These are phyloP conservation scores for Pharus latifolius DNA, from an alignment of 176 grass and related monocot species.

Conservation along the genomic window DNA sequence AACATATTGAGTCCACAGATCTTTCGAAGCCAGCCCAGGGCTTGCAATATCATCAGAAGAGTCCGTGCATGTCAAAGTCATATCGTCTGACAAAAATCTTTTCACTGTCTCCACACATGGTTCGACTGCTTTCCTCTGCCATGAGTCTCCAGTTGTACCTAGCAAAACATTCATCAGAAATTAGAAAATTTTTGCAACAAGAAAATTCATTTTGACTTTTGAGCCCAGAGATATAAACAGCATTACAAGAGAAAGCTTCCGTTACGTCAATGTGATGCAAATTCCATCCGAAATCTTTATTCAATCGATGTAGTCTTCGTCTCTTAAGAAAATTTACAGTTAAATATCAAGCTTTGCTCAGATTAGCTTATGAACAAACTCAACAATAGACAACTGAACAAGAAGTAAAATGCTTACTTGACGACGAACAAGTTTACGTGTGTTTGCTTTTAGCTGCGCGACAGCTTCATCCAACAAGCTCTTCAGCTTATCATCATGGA, in stretches of 20 bases:
- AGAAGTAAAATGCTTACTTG: slow-evolving; percentile 54
- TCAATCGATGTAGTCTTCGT: slow-evolving; percentile 48
- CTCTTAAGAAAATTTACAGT: slow-evolving; percentile 20
- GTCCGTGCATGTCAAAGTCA: neutral
- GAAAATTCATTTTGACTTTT: neutral
- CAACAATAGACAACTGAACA: neutral
- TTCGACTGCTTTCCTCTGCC: slow-evolving; percentile 49
- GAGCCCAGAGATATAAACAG: neutral
- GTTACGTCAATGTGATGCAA: slow-evolving; percentile 69
- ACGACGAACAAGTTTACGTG: slow-evolving; percentile 63
- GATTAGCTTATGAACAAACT: neutral
- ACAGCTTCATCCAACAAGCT: slow-evolving; percentile 54
- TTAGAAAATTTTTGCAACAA: neutral
- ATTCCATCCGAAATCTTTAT: slow-evolving; percentile 75
- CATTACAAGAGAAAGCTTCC: slow-evolving; percentile 69
- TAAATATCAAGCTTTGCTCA: neutral
- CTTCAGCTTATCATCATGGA: slow-evolving; percentile 40
- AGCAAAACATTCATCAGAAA: slow-evolving; percentile 5
- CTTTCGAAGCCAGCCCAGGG: slow-evolving; percentile 20
- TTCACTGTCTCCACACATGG: slow-evolving; percentile 42
- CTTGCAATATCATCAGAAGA: neutral
- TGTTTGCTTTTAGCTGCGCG: slow-evolving; percentile 74
- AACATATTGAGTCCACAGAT: slow-evolving; percentile 69
- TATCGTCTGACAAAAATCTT: slow-evolving; percentile 43
- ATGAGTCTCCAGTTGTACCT: slow-evolving; percentile 45